Percentiles rank a stretch among this genome's conserved stretches.
Conservation (phyloP, 805 yeast species). For the Ogataea trehaloabstinens region DNA sequence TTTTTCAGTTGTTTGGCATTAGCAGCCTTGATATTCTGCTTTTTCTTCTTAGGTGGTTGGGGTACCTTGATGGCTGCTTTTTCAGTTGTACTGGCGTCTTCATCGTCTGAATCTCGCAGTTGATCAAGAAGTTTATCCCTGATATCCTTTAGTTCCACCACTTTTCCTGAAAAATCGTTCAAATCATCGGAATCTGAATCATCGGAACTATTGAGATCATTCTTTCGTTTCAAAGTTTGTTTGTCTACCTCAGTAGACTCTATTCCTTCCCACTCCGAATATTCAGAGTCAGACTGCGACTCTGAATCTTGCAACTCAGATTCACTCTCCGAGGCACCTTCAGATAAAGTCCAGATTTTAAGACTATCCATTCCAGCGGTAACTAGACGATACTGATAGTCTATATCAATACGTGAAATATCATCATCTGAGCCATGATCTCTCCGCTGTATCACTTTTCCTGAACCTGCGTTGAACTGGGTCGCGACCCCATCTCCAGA, state of each 20-base stretch:
- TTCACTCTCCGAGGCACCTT: conserved; percentile 22
- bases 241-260: conserved; percentile 9
- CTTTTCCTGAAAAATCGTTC: conserved; percentile 10
- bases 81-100: no score
- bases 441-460: conserved; percentile 63
- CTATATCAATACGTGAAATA: conserved; percentile 73
- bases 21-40: conserved; percentile 33
- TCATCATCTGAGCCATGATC: conserved; percentile 72
- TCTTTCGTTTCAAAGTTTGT: conserved; percentile 9
- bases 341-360: conserved; percentile 63
- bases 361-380: conserved; percentile 82
- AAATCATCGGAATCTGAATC: conserved; percentile 20
- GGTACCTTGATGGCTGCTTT: conserved; percentile 10
- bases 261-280: conserved; percentile 9
- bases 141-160: conserved; percentile 24
- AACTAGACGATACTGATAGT: conserved; percentile 72
- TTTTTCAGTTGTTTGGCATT: conserved; percentile 47
- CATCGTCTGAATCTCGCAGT: conserved; percentile 26
- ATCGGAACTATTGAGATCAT: conserved; percentile 6
- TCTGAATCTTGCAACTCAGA: conserved; percentile 23
- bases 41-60: conserved; percentile 30
- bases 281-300: conserved; percentile 27
- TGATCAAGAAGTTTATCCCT: conserved; percentile 26
- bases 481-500: conserved; percentile 72
- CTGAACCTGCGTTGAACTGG: conserved; percentile 61